Conservation (phyloP, 148 eudicot genomes). For the Camellia lanceoleosa region DNA sequence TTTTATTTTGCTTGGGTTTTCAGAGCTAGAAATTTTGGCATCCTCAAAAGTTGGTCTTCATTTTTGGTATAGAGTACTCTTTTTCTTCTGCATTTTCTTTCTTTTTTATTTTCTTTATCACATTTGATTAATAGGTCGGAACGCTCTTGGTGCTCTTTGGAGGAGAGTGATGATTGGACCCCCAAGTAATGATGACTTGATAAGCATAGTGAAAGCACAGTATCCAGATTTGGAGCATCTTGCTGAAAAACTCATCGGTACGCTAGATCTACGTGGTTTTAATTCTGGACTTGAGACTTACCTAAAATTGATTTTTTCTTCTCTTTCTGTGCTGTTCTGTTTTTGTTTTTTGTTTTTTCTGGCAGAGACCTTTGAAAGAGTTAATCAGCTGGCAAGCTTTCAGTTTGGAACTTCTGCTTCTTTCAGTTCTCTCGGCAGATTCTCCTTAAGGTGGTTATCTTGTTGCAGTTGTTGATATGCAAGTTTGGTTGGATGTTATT, state of each 20-base stretch:
- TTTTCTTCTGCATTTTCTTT: background rate
- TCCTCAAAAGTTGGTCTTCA: background rate
- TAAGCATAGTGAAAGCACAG: slow-evolving; percentile 54
- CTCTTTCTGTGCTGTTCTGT: background rate
- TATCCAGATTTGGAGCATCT: slow-evolving; percentile 65
- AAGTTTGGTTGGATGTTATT: background rate
- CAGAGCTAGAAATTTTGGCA: background rate
- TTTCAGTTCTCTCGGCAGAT: slow-evolving; percentile 44
- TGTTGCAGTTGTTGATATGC: background rate
- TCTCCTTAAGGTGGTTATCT: slow-evolving; percentile 60
- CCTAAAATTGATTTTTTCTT: background rate
- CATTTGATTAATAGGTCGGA: slow-evolving; percentile 38
- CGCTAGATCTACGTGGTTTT: slow-evolving; percentile 6
- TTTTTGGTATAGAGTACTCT: background rate
- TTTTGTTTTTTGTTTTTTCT: background rate
- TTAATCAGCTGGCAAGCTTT: slow-evolving; percentile 42
- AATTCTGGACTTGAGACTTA: background rate
- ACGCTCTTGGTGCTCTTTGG: slow-evolving; percentile 74
- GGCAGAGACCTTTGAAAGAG: slow-evolving; percentile 68
- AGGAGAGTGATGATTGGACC: slow-evolving; percentile 72
- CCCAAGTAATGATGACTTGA: slow-evolving; percentile 53
- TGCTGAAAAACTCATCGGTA: slow-evolving; percentile 68
- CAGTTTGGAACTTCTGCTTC: slow-evolving; percentile 35
- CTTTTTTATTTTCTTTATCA: background rate
- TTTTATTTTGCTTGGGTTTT: background rate